A percentile compares a stretch with the other conserved stretches of the same genome.
phyloP scores from a whole-genome alignment of 352 stramenopile species.

The Phytophthora agathidicida region DNA sequence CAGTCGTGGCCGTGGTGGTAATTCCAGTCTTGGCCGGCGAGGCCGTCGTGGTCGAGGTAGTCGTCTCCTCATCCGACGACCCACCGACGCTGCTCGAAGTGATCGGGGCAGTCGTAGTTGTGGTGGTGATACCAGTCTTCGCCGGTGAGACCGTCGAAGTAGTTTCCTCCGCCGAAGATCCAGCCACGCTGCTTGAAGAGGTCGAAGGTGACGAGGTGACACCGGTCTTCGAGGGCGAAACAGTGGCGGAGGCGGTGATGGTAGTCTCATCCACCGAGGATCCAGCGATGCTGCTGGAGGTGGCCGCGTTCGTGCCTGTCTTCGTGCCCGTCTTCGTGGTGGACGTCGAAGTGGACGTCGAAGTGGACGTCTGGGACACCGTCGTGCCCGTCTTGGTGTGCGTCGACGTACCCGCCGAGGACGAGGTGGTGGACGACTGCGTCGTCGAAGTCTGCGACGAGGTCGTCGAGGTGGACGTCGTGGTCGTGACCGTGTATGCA shows the following conservation, averaged over 20 bases:
- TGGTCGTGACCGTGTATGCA: constrained; percentile 26
- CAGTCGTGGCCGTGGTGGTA: neutral
- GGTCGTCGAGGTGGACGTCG: constrained; percentile 16
- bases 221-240: no score
- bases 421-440: constrained; percentile 17
- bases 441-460: constrained; percentile 10
- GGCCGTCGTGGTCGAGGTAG: neutral
- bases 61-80: neutral
- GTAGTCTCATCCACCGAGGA: neutral
- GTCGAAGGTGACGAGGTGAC: neutral
- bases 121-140: neutral
- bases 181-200: neutral
- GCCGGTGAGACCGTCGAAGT: neutral
- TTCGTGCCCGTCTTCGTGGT: constrained; percentile 9
- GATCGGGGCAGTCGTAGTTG: no score
- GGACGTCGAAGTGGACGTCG: constrained; percentile 21
- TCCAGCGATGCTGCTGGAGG: constrained; percentile 1
- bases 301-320: neutral
- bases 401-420: constrained; percentile 1
- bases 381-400: constrained; percentile 28
- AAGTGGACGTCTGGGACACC: constrained; percentile 23
- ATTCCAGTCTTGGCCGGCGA: neutral
- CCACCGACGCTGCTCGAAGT: neutral
- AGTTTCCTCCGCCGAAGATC: neutral
- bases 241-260: neutral